Evolutionary conservation across 768 basidiomycete species (phyloP).

Genomic region (Leccinellum albellum): DNA sequence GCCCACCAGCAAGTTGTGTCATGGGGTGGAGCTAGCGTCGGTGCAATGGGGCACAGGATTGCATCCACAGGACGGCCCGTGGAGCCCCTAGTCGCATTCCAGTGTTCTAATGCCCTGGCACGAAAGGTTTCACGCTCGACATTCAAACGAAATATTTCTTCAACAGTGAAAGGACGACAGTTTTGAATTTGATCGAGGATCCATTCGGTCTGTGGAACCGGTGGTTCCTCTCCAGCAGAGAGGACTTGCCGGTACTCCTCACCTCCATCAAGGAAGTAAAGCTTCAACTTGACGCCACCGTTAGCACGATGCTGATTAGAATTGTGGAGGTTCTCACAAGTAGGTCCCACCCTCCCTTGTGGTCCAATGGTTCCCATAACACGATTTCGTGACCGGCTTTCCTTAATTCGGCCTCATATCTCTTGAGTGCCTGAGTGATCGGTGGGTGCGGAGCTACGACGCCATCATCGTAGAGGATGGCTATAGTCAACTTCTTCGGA

Average conservation of each 20-base stretch:
- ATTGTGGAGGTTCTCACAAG: constrained; percentile 32
- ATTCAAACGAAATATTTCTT: constrained; percentile 45
- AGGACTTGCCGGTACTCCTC: constrained; percentile 41
- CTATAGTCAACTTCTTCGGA: constrained; percentile 42
- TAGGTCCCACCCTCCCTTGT: constrained; percentile 44
- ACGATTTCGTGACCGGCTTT: constrained; percentile 52
- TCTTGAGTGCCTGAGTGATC: constrained; percentile 38
- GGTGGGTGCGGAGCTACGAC: constrained; percentile 50
- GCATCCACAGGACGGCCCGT: constrained; percentile 46
- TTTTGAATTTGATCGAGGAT: constrained; percentile 39
- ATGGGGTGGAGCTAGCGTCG: constrained; percentile 47
- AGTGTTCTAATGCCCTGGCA: constrained; percentile 37
- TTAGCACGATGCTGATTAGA: constrained; percentile 16
- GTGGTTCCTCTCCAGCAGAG: constrained; percentile 29
- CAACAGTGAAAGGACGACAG: constrained; percentile 36
- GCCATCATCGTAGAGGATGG: constrained; percentile 49
- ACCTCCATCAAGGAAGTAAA: constrained; percentile 51
- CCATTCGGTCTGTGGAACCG: constrained; percentile 44
- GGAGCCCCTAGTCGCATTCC: constrained; percentile 38
- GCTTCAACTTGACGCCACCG: constrained; percentile 30
- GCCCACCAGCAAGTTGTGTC: constrained; percentile 47
- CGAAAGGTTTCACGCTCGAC: constrained; percentile 42
- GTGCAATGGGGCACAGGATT: constrained; percentile 44
- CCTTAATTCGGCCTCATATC: constrained; percentile 36
- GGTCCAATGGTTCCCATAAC: constrained; percentile 43